Percentiles rank a stretch among this genome's conserved stretches.
Conservation (phyloP, 2,329 filamentous ascomycete species). For the Myrmaecium sp. region DNA sequence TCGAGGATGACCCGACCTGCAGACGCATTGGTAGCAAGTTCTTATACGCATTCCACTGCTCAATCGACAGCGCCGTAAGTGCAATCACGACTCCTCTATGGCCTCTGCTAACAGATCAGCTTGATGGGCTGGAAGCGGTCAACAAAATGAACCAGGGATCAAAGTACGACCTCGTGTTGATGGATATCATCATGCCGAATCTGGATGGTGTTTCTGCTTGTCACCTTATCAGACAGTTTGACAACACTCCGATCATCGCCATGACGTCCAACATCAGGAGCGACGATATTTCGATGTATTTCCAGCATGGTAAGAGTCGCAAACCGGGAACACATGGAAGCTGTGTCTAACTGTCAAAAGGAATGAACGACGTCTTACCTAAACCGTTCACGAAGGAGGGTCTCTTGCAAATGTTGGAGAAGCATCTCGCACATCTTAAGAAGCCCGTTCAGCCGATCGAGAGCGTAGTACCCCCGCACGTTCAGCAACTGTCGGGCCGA, state of each 20-base stretch:
- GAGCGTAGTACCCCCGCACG: slow-evolving; percentile 31
- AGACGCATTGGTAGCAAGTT: slow-evolving; percentile 51
- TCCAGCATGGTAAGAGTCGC: slow-evolving; percentile 62
- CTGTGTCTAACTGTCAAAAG: slow-evolving; percentile 32
- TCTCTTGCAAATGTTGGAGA: slow-evolving; percentile 64
- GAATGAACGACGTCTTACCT: slow-evolving; percentile 93
- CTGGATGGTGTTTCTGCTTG: slow-evolving; percentile 90
- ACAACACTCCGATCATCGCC: slow-evolving; percentile 76
- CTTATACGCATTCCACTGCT: slow-evolving; percentile 45
- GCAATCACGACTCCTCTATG: neutral
- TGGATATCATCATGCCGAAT: slow-evolving; percentile 80
- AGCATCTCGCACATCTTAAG: slow-evolving; percentile 71
- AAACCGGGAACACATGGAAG: neutral
- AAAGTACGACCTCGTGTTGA: slow-evolving; percentile 44
- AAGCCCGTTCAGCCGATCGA: slow-evolving; percentile 35
- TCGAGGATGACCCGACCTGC: slow-evolving; percentile 63
- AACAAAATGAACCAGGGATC: slow-evolving; percentile 57
- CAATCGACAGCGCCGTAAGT: slow-evolving; percentile 46
- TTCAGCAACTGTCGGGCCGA: slow-evolving; percentile 30
- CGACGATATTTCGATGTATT: slow-evolving; percentile 94
- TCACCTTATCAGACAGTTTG: slow-evolving; percentile 78
- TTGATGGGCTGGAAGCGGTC: slow-evolving; percentile 80
- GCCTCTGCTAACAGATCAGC: slow-evolving; percentile 30
- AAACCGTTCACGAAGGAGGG: slow-evolving; percentile 90
- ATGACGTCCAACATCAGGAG: slow-evolving; percentile 98